Evolutionary conservation across 1,284 basidiomycete genomes (phyloP).

Genomic region (Ceratobasidium sp.): DNA sequence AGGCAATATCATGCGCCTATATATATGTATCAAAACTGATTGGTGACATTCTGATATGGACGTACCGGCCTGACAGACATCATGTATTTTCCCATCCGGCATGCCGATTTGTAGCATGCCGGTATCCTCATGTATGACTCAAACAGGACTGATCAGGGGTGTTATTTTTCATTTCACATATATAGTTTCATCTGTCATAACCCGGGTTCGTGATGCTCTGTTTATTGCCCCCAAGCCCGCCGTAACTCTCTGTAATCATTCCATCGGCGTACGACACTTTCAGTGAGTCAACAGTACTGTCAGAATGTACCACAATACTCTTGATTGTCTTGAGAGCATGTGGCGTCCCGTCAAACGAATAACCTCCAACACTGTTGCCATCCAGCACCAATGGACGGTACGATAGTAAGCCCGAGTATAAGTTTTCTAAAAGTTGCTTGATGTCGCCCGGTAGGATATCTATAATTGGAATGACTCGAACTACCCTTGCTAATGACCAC

Average conservation of each 20-base stretch:
- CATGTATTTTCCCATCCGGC: too few relatives aligned
- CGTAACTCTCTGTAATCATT: neutral
- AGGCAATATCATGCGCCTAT: too few relatives aligned
- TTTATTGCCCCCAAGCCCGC: neutral
- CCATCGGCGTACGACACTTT: neutral
- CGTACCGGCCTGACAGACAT: too few relatives aligned
- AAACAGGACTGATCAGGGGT: too few relatives aligned
- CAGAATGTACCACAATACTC: neutral
- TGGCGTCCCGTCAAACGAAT: neutral
- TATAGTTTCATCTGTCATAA: too few relatives aligned
- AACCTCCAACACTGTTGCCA: neutral
- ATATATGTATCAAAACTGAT: too few relatives aligned
- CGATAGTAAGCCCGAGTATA: neutral
- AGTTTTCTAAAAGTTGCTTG: neutral
- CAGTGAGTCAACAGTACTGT: neutral
- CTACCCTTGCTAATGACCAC: slow-evolving; percentile 23
- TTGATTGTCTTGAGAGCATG: slow-evolving; percentile 8
- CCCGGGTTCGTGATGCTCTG: too few relatives aligned
- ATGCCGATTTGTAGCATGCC: too few relatives aligned
- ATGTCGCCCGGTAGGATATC: neutral
- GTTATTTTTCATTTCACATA: too few relatives aligned
- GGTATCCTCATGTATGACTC: too few relatives aligned
- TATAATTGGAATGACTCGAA: slow-evolving; percentile 9
- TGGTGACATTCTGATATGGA: too few relatives aligned
- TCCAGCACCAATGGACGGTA: neutral